Conservation (phyloP, 116 monocot genomes). For the Trichopus zeylanicus region DNA sequence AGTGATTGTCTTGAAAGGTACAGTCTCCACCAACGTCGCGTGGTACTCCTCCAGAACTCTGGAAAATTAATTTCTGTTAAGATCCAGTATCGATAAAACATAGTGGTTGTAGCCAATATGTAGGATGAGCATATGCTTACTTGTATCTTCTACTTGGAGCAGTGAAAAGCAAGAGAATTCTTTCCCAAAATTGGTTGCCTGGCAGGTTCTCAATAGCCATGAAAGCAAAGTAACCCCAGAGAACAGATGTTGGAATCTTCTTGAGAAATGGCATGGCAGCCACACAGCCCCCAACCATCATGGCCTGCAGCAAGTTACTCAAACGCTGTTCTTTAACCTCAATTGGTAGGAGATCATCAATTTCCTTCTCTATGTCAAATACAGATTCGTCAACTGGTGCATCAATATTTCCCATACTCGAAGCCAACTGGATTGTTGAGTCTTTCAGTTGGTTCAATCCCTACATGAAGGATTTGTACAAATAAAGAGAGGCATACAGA, state of each 20-base stretch:
- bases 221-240: constrained; percentile 91
- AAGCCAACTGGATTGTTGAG: constrained; percentile 64
- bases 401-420: constrained; percentile 57
- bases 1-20: constrained; percentile 65
- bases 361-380: constrained; percentile 77
- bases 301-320: constrained; percentile 62
- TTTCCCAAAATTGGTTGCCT: constrained; percentile 93
- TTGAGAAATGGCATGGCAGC: constrained; percentile 73
- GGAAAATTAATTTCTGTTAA: constrained; percentile 3
- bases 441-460: constrained; percentile 70
- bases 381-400: constrained; percentile 66
- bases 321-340: constrained; percentile 81
- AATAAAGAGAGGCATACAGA: neutral
- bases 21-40: constrained; percentile 73
- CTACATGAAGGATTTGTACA: constrained; percentile 13
- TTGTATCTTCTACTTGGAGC: constrained; percentile 78
- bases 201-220: constrained; percentile 92
- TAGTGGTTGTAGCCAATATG: neutral
- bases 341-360: constrained; percentile 69
- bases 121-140: constrained; percentile 17
- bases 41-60: constrained; percentile 77
- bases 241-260: constrained; percentile 71
- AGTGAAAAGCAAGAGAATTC: constrained; percentile 72
- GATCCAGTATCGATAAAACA: neutral
- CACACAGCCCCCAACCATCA: constrained; percentile 73